These are phyloP conservation scores for Pinus albicaulis DNA, from an alignment of 75 land plant genomes.

Conservation along the genomic window DNA sequence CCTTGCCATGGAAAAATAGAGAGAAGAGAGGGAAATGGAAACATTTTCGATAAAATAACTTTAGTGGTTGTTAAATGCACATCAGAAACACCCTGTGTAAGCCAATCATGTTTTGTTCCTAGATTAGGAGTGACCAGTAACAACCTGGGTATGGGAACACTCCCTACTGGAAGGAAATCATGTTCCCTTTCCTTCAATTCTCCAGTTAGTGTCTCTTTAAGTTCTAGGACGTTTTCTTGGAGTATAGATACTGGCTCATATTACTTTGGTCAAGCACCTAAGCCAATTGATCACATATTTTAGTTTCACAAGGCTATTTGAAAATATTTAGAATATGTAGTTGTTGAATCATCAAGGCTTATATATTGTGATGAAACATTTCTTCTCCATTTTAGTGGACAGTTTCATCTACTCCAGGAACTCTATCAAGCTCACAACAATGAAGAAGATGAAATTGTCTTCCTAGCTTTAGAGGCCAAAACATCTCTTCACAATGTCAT, in stretches of 20 bases:
- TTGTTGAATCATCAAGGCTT: conserved; percentile 83
- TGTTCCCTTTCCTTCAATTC: no score
- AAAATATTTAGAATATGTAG: conserved; percentile 81
- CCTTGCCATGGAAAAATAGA: conserved; percentile 4
- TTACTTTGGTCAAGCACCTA: conserved; percentile 20
- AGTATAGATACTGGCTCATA: conserved; percentile 32
- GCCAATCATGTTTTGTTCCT: conserved; percentile 48
- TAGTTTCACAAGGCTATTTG: no score
- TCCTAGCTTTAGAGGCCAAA: conserved; percentile 83
- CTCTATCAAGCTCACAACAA: no score
- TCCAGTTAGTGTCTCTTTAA: no score
- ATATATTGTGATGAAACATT: no score
- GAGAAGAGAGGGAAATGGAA: no score
- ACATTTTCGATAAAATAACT: neutral
- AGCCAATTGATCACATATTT: conserved; percentile 92
- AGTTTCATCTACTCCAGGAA: no score
- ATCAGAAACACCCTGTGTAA: conserved; percentile 15
- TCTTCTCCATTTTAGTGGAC: no score
- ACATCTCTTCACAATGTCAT: conserved; percentile 87
- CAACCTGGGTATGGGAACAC: no score
- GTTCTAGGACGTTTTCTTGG: no score
- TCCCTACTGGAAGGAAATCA: no score
- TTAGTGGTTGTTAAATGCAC: neutral
- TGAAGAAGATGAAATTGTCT: conserved; percentile 95
- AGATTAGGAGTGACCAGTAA: no score